Evolutionary conservation across 176 grass and related monocot species (phyloP), one percentile per base, ranked within the genome.

Genomic region (Phyllostachys edulis): DNA sequence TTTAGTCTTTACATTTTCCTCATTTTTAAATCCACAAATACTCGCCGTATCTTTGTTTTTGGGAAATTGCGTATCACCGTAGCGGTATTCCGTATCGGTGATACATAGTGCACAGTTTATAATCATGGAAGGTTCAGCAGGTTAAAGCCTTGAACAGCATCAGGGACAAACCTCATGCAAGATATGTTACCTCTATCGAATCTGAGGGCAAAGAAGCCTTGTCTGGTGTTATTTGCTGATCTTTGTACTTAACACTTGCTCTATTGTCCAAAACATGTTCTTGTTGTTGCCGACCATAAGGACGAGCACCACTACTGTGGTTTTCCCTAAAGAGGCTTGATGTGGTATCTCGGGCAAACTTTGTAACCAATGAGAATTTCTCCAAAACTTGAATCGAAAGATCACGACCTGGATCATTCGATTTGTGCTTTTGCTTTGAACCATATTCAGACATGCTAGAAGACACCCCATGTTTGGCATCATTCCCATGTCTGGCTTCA

Each of bases 351-450:
- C 96, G 89, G 38, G 96, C 96, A 61, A 99, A 99, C 71, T 91
- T 94, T 27, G 96, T 99, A 73, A 99, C 96, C 56, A 99, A 67
- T 71, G 96, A 99, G 80, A 96, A 99, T 73, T 99, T 99, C 86
- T 99, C 96, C 78, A 99, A 80, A 54, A 96, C 96, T 59, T 99
- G 96, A 67, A 99, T 87, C 51, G 93, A 96, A 79, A 94, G 73
- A 79, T 94, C 93, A 59, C 88, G 93, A 49, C 87, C 89, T 27
- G 89, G 86, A 69, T 99, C 96, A 55, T 93, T 88, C 63, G 86
- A 87, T 80, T 79, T 99, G 68, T 89, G 49, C 70, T 90, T 99
- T 76, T 85, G 93, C 80, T 65, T 95, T 75, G 83, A 71, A 39
- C n/a, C 57, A 82, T 92, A 94, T 36, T 88, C 90, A 39, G 85